Evolutionary conservation across 169 alveolate genomes (phyloP).

Genomic region (Cystoisospora suis): DNA sequence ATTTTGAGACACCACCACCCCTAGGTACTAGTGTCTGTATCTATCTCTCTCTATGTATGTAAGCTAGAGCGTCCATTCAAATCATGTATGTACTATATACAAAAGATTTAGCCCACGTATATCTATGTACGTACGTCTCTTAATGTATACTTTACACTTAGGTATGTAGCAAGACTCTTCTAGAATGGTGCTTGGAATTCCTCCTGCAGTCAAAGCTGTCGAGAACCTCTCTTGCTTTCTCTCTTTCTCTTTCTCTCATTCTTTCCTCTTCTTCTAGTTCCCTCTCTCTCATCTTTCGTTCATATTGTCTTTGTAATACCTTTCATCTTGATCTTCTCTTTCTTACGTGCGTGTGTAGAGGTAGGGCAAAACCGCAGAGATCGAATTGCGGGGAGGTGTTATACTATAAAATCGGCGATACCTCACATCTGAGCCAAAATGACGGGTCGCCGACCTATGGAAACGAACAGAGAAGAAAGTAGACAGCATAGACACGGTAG

Average conservation of each 20-base stretch:
- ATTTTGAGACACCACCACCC: not conserved
- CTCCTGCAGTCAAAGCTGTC: no score
- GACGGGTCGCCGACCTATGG: slow-evolving; percentile 44
- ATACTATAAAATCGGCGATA: slow-evolving; percentile 27
- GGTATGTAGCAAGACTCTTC: no score
- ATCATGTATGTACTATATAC: not conserved
- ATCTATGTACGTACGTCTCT: not conserved
- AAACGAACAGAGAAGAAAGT: not conserved
- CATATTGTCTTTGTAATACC: no score
- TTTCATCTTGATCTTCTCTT: no score
- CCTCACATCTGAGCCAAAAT: slow-evolving; percentile 24
- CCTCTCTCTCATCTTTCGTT: no score
- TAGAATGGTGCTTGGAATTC: no score
- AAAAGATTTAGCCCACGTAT: not conserved
- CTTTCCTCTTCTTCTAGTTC: no score
- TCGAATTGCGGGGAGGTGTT: not conserved
- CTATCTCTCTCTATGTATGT: not conserved
- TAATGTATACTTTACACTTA: no score
- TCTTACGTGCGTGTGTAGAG: slow-evolving; percentile 21
- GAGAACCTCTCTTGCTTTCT: no score
- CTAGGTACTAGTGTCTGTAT: not conserved
- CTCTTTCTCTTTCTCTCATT: no score
- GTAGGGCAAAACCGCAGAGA: slow-evolving; percentile 33
- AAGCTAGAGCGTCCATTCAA: not conserved
- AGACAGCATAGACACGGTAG: no score